Percentiles rank a stretch among this genome's conserved stretches.
These are phyloP conservation scores for Discostella stelligeroides DNA, from an alignment of 108 stramenopile species.

Conservation along the genomic window DNA sequence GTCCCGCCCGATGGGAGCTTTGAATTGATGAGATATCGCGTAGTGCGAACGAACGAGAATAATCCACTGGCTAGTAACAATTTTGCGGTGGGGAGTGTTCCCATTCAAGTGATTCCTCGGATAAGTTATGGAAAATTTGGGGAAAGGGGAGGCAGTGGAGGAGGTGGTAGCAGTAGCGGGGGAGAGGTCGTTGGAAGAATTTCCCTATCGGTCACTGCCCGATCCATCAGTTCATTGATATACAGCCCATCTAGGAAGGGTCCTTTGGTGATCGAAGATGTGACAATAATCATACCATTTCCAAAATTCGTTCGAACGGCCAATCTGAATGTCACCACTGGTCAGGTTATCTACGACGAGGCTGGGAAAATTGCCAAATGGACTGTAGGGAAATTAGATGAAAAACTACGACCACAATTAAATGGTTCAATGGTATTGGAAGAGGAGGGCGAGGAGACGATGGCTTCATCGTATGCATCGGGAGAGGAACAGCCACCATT, in stretches of 20 bases:
- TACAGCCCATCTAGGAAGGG: constrained; percentile 64
- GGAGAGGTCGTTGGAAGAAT: constrained; percentile 53
- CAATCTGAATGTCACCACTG: constrained; percentile 76
- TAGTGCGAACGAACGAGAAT: constrained; percentile 35
- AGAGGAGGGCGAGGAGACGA: constrained; percentile 23
- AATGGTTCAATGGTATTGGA: constrained; percentile 64
- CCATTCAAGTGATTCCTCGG: constrained; percentile 81
- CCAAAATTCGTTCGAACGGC: constrained; percentile 90
- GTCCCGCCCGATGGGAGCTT: constrained; percentile 99
- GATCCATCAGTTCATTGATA: constrained; percentile 72
- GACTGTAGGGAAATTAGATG: constrained; percentile 87
- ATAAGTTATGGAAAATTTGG: constrained; percentile 59
- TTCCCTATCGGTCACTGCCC: constrained; percentile 55
- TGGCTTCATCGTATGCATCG: constrained; percentile 15
- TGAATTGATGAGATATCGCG: constrained; percentile 96
- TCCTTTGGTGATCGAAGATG: constrained; percentile 91
- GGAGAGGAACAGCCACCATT: constrained; percentile 87
- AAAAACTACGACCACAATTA: constrained; percentile 61
- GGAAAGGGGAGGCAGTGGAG: constrained; percentile 10
- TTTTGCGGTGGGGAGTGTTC: constrained; percentile 43
- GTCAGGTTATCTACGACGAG: constrained; percentile 93
- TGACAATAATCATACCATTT: constrained; percentile 92
- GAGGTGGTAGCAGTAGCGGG: background rate
- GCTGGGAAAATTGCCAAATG: constrained; percentile 96
- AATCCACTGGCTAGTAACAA: constrained; percentile 54